A percentile compares a stretch with the other conserved stretches of the same genome.
Conservation (phyloP, 2,329 filamentous ascomycete genomes). For the Colletotrichum noveboracense region DNA sequence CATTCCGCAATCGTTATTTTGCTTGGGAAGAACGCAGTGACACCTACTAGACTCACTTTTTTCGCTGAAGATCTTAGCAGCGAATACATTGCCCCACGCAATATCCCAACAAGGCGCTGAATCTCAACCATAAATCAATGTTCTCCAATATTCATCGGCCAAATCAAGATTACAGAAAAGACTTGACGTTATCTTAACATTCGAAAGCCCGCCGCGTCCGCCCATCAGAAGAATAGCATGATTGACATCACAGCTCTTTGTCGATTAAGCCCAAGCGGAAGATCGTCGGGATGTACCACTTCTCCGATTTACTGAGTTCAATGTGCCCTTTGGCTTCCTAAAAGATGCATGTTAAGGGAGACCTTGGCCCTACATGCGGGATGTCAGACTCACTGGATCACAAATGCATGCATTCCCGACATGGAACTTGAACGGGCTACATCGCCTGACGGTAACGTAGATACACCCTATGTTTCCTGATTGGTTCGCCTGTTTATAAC, state of each 20-base stretch:
- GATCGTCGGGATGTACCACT: not conserved
- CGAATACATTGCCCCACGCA: too few relatives aligned
- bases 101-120: too few relatives aligned
- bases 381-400: not conserved
- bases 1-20: too few relatives aligned
- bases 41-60: accelerated
- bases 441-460: not conserved
- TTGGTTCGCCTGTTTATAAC: not conserved
- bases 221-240: accelerated
- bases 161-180: accelerated
- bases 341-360: accelerated
- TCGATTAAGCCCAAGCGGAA: accelerated
- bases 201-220: accelerated
- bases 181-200: not conserved
- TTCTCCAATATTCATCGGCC: too few relatives aligned
- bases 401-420: not conserved
- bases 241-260: not conserved
- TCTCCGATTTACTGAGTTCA: not conserved
- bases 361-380: accelerated
- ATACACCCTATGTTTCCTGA: not conserved
- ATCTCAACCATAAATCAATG: too few relatives aligned
- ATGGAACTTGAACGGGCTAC: not conserved
- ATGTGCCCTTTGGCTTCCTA: not conserved
- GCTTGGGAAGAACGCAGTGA: too few relatives aligned
- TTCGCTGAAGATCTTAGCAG: too few relatives aligned